These are phyloP conservation scores for Alternaria atra DNA, from an alignment of 2,329 filamentous ascomycete species.

Conservation along the genomic window DNA sequence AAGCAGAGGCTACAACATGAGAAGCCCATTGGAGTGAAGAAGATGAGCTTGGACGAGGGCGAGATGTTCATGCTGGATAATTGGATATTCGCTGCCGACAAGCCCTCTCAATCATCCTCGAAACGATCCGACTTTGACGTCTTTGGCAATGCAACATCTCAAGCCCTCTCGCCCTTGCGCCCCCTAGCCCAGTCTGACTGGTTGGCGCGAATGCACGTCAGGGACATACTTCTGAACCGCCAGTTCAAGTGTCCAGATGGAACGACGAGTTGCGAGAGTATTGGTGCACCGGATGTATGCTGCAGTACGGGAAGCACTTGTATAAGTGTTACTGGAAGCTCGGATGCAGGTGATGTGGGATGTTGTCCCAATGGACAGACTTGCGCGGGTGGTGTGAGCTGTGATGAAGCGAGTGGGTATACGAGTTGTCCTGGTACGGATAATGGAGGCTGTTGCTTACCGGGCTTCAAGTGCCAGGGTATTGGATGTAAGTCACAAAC, in stretches of 20 bases:
- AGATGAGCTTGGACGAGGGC: conserved; percentile 74
- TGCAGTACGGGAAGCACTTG: conserved; percentile 74
- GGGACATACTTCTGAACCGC: conserved; percentile 59
- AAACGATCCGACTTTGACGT: conserved; percentile 19
- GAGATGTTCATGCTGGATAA: conserved; percentile 80
- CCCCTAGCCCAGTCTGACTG: conserved; percentile 38
- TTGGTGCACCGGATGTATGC: conserved; percentile 75
- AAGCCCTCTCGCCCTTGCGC: conserved; percentile 37
- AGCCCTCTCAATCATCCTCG: not conserved
- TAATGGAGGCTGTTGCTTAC: conserved; percentile 79
- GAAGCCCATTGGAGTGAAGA: conserved; percentile 71
- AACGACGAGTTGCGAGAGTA: conserved; percentile 70
- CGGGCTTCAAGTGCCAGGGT: conserved; percentile 73
- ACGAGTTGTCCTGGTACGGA: conserved; percentile 70
- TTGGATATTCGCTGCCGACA: conserved; percentile 58
- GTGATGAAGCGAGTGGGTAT: conserved; percentile 65
- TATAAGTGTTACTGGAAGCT: conserved; percentile 56
- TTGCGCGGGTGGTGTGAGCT: conserved; percentile 72
- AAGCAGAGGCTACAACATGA: conserved; percentile 51
- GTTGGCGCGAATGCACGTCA: conserved; percentile 50
- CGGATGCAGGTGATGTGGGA: conserved; percentile 73
- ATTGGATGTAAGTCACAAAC: conserved; percentile 70
- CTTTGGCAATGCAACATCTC: conserved; percentile 32
- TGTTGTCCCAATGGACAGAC: conserved; percentile 74
- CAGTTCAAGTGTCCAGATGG: conserved; percentile 72